Base-by-base conservation (phyloP, 2,329 filamentous ascomycete genomes). In the Penicillium sp. region DNA sequence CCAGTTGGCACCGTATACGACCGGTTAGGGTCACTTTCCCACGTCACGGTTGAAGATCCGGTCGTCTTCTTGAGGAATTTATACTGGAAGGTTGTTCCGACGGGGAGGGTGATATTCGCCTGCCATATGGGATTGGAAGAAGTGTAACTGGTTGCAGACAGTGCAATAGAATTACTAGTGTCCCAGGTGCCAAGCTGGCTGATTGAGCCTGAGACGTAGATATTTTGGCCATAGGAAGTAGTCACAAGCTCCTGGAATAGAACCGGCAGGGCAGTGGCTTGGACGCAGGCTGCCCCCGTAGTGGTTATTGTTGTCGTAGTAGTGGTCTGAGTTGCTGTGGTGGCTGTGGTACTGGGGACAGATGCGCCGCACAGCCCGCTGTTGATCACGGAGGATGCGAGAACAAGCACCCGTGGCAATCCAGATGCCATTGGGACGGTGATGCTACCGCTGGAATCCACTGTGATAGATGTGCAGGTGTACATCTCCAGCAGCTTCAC, bases 181-280 rank as follows among this genome's bases (percentile, higher is more conserved):
- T 85, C 77, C 89, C 89, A 91, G 65, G 69, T 79, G 10, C 88
- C 88, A 8, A 92, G 81, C 31, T 81, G 76, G 1, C 78, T 67
- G 48, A 81, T 79, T 55, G 81, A 84, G 19, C 89, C 89, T 0
- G 82, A 79, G 13, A 92, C 71, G 71, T 86, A 89, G 68, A 92
- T 80, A 9, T 81, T 85, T 71, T 91, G 80, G 4, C 88, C 89
- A 49, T 71, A 84, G 2, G 68, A 69, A 0, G 88, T 91, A 1
- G 75, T 79, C 21, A 81, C 85, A 1, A 79, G 67, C 60, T 82
- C 84, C 48, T 84, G 77, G 74, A 91, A 90, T 0, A 84, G 85
- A 8, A 91, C 83, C 0, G 82, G 77, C 7, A 89, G 81, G 0
- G 79, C 73, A 0, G 78, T 69, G 0, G 70, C 65, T 2, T 67